Conservation (phyloP, 768 basidiomycete genomes). For the Pleurotus ostreatus region DNA sequence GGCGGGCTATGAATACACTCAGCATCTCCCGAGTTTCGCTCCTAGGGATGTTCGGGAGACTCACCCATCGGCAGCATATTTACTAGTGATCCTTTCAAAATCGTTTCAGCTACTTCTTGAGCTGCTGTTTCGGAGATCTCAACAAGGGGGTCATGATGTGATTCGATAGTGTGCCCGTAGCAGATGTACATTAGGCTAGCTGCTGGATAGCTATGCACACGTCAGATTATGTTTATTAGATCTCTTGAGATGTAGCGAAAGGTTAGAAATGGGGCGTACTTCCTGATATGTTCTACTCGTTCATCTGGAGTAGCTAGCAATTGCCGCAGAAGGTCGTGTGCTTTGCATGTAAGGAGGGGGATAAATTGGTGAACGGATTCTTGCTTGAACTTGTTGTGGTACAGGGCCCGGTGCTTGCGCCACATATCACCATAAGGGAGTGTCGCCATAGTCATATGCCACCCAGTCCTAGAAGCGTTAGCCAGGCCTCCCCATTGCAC, state of each 20-base stretch:
- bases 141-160: not conserved
- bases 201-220: not conserved
- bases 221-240: too few relatives aligned
- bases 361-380: slow-evolving; percentile 9
- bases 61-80: slow-evolving; percentile 3
- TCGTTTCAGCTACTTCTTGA: not conserved
- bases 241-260: too few relatives aligned
- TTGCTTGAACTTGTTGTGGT: slow-evolving; percentile 3
- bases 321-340: slow-evolving; percentile 22
- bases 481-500: not conserved
- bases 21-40: too few relatives aligned
- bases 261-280: slow-evolving; percentile 15
- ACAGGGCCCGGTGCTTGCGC: slow-evolving; percentile 2
- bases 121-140: not conserved
- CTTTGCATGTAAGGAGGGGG: slow-evolving; percentile 21
- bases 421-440: slow-evolving; percentile 1
- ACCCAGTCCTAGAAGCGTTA: not conserved
- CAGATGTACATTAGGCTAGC: slow-evolving; percentile 3
- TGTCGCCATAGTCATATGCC: slow-evolving; percentile 5
- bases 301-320: slow-evolving; percentile 21
- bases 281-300: slow-evolving; percentile 21
- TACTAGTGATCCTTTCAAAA: not conserved
- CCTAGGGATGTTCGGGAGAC: not conserved
- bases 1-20: not conserved
- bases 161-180: not conserved